Evolutionary conservation across 148 eudicot species (phyloP), one percentile per base, ranked within the genome.

Genomic region (Fagopyrum esculentum): DNA sequence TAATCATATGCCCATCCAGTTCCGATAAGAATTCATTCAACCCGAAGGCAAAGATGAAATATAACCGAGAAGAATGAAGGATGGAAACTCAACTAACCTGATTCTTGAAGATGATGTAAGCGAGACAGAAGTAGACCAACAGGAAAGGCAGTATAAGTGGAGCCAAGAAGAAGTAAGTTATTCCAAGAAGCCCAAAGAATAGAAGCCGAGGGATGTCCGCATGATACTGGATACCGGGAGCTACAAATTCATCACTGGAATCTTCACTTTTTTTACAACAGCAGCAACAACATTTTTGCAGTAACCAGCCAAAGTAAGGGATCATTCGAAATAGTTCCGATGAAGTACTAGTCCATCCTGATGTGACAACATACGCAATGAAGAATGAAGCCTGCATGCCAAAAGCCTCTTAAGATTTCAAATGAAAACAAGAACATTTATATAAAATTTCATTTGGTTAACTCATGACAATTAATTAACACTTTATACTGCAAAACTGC

Each of bases 91-190:
- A 70, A 75, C 92, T 75, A 79, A 93, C 96, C 98, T 93, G 96
- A 78, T 90, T 90, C 51, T 93, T 91, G 80, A 83, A 90, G 74
- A 93, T 79, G 77, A 93, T 85, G 80, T 87, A 93, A 50, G 86
- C 98, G 77, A 93, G 78, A 79, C 90, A 86, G 79, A 81, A 93
- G 92, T 89, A 93, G 47, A 89, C 82, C 78, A 93, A 68, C 78
- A 93, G 78, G 73, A 93, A 93, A 11, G 96, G 98, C 79, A 93
- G 78, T 55, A 93, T 93, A 13, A 90, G 81, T n/a, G 98, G 98
- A 10, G 96, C 86, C n/a, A 90, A 90, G 77, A 90, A 82, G 83
- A 90, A 90, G 84, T 87, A 93, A 22, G 98, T 90, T 50, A 90
- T 82, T 71, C 98, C 98, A 82, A 93, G 88, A 81, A 93, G 96